Evolutionary conservation across 2,329 filamentous ascomycete genomes (phyloP).

Genomic region (Monosporascus sp.): DNA sequence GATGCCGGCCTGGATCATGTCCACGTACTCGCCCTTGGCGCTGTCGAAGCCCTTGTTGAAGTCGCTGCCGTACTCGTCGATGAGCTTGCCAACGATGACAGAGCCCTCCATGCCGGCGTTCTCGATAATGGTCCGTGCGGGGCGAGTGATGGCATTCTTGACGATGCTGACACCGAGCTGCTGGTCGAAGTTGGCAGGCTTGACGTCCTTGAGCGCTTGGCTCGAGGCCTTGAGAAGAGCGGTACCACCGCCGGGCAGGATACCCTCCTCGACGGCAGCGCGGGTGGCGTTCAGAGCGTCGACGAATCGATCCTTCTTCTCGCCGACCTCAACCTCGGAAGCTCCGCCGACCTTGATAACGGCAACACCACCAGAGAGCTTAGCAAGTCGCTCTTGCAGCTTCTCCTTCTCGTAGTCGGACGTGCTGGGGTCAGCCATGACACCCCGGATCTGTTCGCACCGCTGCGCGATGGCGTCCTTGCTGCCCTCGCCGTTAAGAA

Average conservation of each 20-base stretch:
- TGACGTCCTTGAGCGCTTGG: slow-evolving; percentile 77
- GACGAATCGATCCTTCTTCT: slow-evolving; percentile 99
- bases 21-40: slow-evolving; percentile 94
- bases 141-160: slow-evolving; percentile 95
- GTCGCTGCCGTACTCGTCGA: slow-evolving; percentile 82
- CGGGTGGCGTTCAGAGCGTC: slow-evolving; percentile 97
- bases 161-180: slow-evolving; percentile 96
- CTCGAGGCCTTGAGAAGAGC: slow-evolving; percentile 94
- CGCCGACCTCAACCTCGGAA: slow-evolving; percentile 96
- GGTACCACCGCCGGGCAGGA: slow-evolving; percentile 96
- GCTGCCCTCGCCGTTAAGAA: slow-evolving; percentile 92
- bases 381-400: slow-evolving; percentile 98
- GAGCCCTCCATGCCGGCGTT: slow-evolving; percentile 95
- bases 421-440: slow-evolving; percentile 88
- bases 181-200: slow-evolving; percentile 96
- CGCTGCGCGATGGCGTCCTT: slow-evolving; percentile 92
- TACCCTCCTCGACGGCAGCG: slow-evolving; percentile 97
- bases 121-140: slow-evolving; percentile 92
- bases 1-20: slow-evolving; percentile 97
- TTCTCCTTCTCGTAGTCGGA: slow-evolving; percentile 99
- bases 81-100: slow-evolving; percentile 96
- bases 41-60: slow-evolving; percentile 99
- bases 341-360: slow-evolving; percentile 98
- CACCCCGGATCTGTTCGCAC: slow-evolving; percentile 97
- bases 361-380: slow-evolving; percentile 97